These are phyloP conservation scores for Chalciporus piperatus DNA, from an alignment of 768 basidiomycete genomes.

Conservation along the genomic window DNA sequence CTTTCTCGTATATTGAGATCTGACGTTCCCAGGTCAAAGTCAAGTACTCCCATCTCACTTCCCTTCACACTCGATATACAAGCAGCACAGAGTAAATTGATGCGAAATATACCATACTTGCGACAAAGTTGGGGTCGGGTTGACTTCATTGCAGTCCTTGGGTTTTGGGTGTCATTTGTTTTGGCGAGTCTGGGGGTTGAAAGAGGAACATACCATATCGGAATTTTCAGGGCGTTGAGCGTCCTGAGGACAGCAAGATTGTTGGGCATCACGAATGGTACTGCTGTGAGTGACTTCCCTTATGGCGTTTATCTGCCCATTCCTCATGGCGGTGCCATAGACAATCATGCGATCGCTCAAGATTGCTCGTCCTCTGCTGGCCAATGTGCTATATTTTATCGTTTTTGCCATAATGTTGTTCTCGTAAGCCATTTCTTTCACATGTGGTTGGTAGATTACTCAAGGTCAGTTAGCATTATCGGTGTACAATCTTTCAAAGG, in stretches of 20 bases:
- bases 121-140: slow-evolving; percentile 92
- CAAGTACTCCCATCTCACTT: slow-evolving; percentile 40
- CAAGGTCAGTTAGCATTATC: slow-evolving; percentile 53
- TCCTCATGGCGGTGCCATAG: slow-evolving; percentile 27
- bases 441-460: neutral
- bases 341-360: slow-evolving; percentile 93
- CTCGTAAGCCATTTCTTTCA: slow-evolving; percentile 49
- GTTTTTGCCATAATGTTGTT: slow-evolving; percentile 87
- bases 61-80: slow-evolving; percentile 64
- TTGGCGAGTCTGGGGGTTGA: slow-evolving; percentile 72
- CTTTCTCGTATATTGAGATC: slow-evolving; percentile 48
- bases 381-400: slow-evolving; percentile 88
- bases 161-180: slow-evolving; percentile 83
- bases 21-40: slow-evolving; percentile 37
- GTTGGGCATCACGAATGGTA: slow-evolving; percentile 86
- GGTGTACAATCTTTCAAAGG: slow-evolving; percentile 95
- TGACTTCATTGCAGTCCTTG: slow-evolving; percentile 80
- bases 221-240: slow-evolving; percentile 84
- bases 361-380: slow-evolving; percentile 83
- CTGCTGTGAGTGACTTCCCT: slow-evolving; percentile 57
- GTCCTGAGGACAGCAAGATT: slow-evolving; percentile 81
- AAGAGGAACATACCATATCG: slow-evolving; percentile 67
- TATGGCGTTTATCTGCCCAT: neutral
- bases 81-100: slow-evolving; percentile 53
- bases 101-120: slow-evolving; percentile 78